phyloP scores from a whole-genome alignment of 2,329 filamentous ascomycete genomes.

The Metarhizium album region DNA sequence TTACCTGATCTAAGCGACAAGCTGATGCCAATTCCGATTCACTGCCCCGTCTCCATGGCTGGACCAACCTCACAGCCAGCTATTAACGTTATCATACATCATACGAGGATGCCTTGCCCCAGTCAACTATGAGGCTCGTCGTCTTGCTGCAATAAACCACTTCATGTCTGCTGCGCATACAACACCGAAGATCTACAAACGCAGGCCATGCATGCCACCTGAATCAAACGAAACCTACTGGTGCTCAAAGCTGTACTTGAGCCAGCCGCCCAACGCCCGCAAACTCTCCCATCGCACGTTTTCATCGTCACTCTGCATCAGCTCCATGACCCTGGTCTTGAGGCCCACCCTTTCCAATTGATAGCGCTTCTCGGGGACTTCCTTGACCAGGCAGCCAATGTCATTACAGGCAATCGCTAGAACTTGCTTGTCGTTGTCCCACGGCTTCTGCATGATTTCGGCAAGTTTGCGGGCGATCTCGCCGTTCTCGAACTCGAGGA shows the following conservation, averaged over 20 bases:
- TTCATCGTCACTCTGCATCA: constrained; percentile 86
- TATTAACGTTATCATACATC: too few relatives aligned
- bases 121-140: neutral
- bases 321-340: constrained; percentile 81
- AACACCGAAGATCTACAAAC: neutral
- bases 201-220: constrained; percentile 12
- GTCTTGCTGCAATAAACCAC: neutral
- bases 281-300: constrained; percentile 87
- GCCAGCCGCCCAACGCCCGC: constrained; percentile 61
- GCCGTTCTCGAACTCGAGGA: constrained; percentile 73
- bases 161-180: neutral
- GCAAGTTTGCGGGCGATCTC: constrained; percentile 69
- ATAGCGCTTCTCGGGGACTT: constrained; percentile 73
- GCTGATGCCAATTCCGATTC: too few relatives aligned
- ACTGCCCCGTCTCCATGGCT: too few relatives aligned
- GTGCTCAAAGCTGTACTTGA: constrained; percentile 52
- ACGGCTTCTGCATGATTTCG: constrained; percentile 68
- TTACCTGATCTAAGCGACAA: neutral
- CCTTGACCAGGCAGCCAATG: constrained; percentile 76
- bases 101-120: too few relatives aligned
- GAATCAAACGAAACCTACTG: constrained; percentile 1
- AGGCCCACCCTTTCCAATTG: constrained; percentile 75
- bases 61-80: neutral
- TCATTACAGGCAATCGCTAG: constrained; percentile 90
- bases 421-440: constrained; percentile 75